phyloP scores from a whole-genome alignment of 2,329 filamentous ascomycete genomes.

The Ceratocystis smalleyi region DNA sequence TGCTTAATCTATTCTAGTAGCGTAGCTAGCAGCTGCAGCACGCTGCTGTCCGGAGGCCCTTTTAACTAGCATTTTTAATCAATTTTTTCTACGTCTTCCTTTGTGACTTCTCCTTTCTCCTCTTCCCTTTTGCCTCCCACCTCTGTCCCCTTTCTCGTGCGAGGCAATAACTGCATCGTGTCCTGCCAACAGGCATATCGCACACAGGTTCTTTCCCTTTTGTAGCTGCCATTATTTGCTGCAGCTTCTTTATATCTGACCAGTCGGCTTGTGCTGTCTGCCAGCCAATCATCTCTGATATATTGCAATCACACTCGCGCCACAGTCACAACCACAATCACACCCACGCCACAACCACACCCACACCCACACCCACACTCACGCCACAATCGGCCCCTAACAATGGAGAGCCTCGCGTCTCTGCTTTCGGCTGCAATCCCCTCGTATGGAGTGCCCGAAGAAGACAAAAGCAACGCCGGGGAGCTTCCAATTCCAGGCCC shows the following conservation, averaged over 20 bases:
- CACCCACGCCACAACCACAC: too few relatives aligned
- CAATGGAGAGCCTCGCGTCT: constrained; percentile 7
- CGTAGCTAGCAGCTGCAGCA: too few relatives aligned
- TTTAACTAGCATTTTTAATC: background rate
- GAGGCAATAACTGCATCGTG: too few relatives aligned
- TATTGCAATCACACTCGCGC: background rate
- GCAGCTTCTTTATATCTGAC: background rate
- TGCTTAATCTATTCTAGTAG: too few relatives aligned
- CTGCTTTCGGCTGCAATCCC: constrained; percentile 6
- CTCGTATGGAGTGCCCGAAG: background rate
- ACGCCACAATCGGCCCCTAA: background rate
- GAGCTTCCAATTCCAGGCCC: constrained; percentile 44
- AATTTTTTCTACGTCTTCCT: background rate
- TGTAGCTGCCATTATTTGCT: background rate
- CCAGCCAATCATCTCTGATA: background rate
- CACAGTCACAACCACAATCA: too few relatives aligned
- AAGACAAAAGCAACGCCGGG: constrained; percentile 18
- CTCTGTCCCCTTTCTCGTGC: too few relatives aligned
- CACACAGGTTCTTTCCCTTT: background rate
- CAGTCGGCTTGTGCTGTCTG: background rate
- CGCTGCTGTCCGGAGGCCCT: too few relatives aligned
- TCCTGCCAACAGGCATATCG: too few relatives aligned
- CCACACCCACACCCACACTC: too few relatives aligned
- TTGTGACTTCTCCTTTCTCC: background rate
- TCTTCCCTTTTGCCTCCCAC: too few relatives aligned